Evolutionary conservation across 148 eudicot species (phyloP).

Genomic region (Polygonum maritimum): DNA sequence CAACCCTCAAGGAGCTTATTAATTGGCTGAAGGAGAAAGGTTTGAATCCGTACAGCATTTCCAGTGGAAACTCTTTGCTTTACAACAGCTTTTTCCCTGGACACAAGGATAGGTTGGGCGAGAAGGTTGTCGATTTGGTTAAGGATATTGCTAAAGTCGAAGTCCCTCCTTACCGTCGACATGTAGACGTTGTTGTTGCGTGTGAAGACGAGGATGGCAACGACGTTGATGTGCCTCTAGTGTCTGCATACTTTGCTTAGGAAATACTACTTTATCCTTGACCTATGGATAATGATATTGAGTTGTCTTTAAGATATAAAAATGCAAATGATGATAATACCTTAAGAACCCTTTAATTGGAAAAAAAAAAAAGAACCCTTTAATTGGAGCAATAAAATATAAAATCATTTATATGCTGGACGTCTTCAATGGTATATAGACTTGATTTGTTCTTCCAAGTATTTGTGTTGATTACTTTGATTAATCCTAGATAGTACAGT

Average conservation of each 20-base stretch:
- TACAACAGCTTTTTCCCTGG: slow-evolving; percentile 77
- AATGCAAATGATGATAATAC: too few species aligned
- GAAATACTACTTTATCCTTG: background rate
- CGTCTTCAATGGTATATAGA: too few species aligned
- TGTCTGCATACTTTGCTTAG: slow-evolving; percentile 65
- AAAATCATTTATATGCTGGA: too few species aligned
- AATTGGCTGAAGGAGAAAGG: slow-evolving; percentile 66
- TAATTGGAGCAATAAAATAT: too few species aligned
- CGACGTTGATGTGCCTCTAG: slow-evolving; percentile 67
- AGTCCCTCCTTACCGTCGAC: slow-evolving; percentile 65
- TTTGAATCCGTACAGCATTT: slow-evolving; percentile 68
- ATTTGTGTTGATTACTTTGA: too few species aligned
- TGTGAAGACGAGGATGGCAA: slow-evolving; percentile 83
- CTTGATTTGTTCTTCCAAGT: too few species aligned
- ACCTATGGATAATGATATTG: too few species aligned
- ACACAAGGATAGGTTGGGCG: slow-evolving; percentile 74
- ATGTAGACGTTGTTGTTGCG: slow-evolving; percentile 73
- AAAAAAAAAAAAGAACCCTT: too few species aligned
- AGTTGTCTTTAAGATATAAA: too few species aligned
- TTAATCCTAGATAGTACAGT: too few species aligned
- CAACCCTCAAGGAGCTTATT: slow-evolving; percentile 54
- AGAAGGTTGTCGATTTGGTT: slow-evolving; percentile 63
- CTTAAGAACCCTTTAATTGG: too few species aligned
- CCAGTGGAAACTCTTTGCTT: slow-evolving; percentile 68
- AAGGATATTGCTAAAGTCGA: slow-evolving; percentile 78